Evolutionary conservation across 345 rosid species (phyloP).

Genomic region (Raphanus raphanistrum): DNA sequence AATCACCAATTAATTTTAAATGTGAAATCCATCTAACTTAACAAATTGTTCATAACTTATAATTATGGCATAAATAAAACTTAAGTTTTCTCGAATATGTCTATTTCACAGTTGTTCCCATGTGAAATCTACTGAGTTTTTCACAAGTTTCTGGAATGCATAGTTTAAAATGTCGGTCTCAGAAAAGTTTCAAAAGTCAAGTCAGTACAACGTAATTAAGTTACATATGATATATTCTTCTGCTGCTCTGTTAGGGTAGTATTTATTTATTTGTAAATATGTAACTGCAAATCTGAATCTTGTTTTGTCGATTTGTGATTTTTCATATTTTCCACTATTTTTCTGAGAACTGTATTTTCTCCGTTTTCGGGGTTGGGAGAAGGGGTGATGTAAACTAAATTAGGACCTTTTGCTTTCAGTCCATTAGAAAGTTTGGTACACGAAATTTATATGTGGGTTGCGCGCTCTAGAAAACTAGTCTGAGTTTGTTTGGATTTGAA

Average conservation of each 20-base stretch:
- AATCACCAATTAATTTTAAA: no score
- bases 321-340: not conserved
- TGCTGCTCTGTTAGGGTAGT: slow-evolving; percentile 5
- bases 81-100: not conserved
- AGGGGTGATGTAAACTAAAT: no score
- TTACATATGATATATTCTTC: slow-evolving; percentile 11
- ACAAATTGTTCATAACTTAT: not conserved
- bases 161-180: not conserved
- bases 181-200: not conserved
- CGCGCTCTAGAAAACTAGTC: no score
- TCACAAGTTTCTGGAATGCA: not conserved
- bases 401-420: no score
- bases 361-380: no score
- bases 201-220: not conserved
- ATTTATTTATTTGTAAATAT: slow-evolving; percentile 8
- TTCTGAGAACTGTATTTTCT: not conserved
- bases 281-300: slow-evolving; percentile 34
- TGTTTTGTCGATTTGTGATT: slow-evolving; percentile 16
- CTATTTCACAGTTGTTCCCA: not conserved
- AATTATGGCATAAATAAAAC: not conserved
- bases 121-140: not conserved
- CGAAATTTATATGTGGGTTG: no score
- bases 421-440: no score
- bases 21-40: no score
- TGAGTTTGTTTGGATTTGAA: no score